Evolutionary conservation across 2,329 filamentous ascomycete genomes (phyloP), one percentile per base, ranked within the genome.

Genomic region (Aspergillus sp.): DNA sequence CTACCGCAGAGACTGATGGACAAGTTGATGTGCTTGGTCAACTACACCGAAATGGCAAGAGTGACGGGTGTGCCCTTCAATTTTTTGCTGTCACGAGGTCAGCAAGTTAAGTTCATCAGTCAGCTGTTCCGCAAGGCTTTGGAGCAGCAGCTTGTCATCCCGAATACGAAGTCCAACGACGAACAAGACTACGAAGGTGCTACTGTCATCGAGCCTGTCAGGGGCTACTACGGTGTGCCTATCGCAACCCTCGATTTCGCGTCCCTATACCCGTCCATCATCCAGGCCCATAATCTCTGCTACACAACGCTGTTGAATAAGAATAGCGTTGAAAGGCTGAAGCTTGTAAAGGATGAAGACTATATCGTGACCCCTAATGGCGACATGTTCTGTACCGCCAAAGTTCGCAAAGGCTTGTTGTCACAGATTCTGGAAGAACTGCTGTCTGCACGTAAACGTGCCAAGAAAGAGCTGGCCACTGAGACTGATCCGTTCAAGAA

Each of bases 11-110:
- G 96, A 61, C 78, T 99, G 55, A 93, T 99, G 88, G 95, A 99
- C 73, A 99, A 99, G 76, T 83, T 99, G 25, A 98, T 96, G 73
- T 98, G 95, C 78, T 82, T 99, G n/a, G 91, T 97, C 78, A 99
- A 99, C 75, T 98, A 98, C 72, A 98, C 95, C 0, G 95, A 99
- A 79, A 99, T 99, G 95, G 94, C 95, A 60, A 95, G 95, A 86
- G 95, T 99, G 78, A 99, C 96, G 25, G 95, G 95, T 69, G 94
- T 99, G 4, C 95, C 95, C 0, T 99, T 99, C 82, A 98, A 97
- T 73, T 96, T 90, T 72, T 84, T 99, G 48, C 84, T 99, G 2
- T 88, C 95, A 23, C 88, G 93, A 72, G 95, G 95, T 48, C 95
- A 99, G 75, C 96, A 99, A 77, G 89, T 99, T 74, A 97, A 97